These are phyloP conservation scores for Pythium utonaiense DNA, from an alignment of 352 stramenopile genomes.

Conservation along the genomic window DNA sequence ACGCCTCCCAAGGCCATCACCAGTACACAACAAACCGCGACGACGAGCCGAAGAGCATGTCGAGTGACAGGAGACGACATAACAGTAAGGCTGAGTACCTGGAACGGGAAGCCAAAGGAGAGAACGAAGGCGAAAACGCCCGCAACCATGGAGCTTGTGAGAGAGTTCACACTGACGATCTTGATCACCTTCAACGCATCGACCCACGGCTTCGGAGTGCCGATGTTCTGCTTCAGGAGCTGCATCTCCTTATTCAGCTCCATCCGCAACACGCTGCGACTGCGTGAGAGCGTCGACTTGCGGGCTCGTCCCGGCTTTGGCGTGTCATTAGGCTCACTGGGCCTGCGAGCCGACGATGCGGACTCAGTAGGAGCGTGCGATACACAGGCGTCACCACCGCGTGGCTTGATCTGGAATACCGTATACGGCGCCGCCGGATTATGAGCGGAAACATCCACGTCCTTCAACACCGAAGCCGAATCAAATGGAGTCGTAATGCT, in stretches of 20 bases:
- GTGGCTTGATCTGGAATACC: not conserved
- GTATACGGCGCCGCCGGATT: not conserved
- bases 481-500: not conserved
- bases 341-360: not conserved
- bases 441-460: not conserved
- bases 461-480: not conserved
- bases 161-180: constrained; percentile 23
- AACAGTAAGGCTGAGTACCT: not conserved
- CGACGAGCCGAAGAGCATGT: not conserved
- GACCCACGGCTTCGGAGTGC: constrained; percentile 20
- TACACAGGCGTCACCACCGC: not conserved
- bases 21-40: not conserved
- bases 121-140: not conserved
- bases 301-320: not conserved
- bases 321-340: not conserved
- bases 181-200: constrained; percentile 25
- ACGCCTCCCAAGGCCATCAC: not conserved
- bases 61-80: not conserved
- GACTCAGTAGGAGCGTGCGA: not conserved
- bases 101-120: not conserved
- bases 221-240: constrained; percentile 28
- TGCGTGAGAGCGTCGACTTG: not conserved
- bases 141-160: not conserved
- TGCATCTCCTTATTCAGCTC: constrained; percentile 26
- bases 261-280: constrained; percentile 6